Evolutionary conservation across 2,329 filamentous ascomycete species (phyloP), one percentile per base, ranked within the genome.

Genomic region (Aspergillus sp.): DNA sequence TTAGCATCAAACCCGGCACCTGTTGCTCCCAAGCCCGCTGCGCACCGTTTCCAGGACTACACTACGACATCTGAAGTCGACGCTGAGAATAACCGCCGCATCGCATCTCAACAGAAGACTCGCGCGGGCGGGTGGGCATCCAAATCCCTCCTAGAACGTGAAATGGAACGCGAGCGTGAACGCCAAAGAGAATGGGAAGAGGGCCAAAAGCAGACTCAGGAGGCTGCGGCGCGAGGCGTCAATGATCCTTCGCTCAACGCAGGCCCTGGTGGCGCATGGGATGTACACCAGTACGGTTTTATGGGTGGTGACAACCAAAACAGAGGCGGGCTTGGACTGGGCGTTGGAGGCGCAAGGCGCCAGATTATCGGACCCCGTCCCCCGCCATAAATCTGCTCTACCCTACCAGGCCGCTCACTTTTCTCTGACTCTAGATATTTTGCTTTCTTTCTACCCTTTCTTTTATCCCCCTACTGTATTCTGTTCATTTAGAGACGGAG

Each of bases 81-180:
- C 45, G 77, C 75, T 11, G 83, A 86, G 64, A 82, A 84, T 60
- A 78, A 78, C 49, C 80, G 83, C 15, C 82, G 84, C 15, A 62
- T 77, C 2, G 80, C 80, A 1, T 79, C 83, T 0, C 84, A 86
- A 61, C 72, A 80, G 51, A 83, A 82, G 66, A 86, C 84, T 31
- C 82, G 82, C 61, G 83, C 83, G 12, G 82, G 80, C 19, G 83
- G 82, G 2, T 86, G 83, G 84, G 84, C 84, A 0, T 82, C 79
- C n/a, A 86, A 85, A 66, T 85, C 83, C 3, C 77, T 88, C 2
- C 77, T 88, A 3, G 85, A 87, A 66, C 81, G 85, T 7, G 86
- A 88, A 63, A 88, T 87, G 86, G 85, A 88, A 68, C 82, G 84
- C 19, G 86, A 88, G 67, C 80, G 85, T 15, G 83, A 86, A 66